These are phyloP conservation scores for Phellinidium pouzarii DNA, from an alignment of 1,284 basidiomycete genomes.

Conservation along the genomic window DNA sequence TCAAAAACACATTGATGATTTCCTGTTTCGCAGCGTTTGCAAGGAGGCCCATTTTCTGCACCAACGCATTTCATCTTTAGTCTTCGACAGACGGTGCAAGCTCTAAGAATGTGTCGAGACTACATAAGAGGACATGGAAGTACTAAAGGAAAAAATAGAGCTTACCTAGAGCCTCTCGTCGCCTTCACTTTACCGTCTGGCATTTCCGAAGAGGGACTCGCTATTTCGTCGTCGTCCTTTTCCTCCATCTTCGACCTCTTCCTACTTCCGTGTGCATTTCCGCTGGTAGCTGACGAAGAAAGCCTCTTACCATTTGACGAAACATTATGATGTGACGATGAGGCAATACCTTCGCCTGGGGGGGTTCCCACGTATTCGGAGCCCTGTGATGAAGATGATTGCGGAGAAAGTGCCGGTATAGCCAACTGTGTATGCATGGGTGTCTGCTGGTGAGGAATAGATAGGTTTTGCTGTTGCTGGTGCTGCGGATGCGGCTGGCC, in stretches of 20 bases:
- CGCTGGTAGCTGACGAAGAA: slow-evolving; percentile 41
- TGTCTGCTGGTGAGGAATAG: slow-evolving; percentile 19
- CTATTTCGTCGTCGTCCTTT: slow-evolving; percentile 34
- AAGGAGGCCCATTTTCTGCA: slow-evolving; percentile 87
- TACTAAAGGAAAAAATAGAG: slow-evolving; percentile 18
- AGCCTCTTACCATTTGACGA: slow-evolving; percentile 55
- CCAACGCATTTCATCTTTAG: slow-evolving; percentile 99
- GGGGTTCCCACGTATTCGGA: slow-evolving; percentile 70
- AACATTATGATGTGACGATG: slow-evolving; percentile 27
- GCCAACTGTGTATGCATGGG: slow-evolving; percentile 17
- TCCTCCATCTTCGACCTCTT: slow-evolving; percentile 59
- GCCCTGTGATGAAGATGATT: slow-evolving; percentile 58
- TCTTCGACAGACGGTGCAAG: slow-evolving; percentile 90
- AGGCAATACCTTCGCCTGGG: slow-evolving; percentile 53
- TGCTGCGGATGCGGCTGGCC: slow-evolving; percentile 13
- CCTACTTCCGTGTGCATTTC: slow-evolving; percentile 35
- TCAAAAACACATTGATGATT: slow-evolving; percentile 92
- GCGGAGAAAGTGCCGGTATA: slow-evolving; percentile 25
- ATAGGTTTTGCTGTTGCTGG: slow-evolving; percentile 17
- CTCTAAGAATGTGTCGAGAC: slow-evolving; percentile 39
- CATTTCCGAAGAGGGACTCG: slow-evolving; percentile 51
- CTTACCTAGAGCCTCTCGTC: slow-evolving; percentile 79
- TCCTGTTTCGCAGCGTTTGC: slow-evolving; percentile 76
- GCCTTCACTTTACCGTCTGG: slow-evolving; percentile 75
- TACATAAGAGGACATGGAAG: slow-evolving; percentile 13